These are phyloP conservation scores for Macrolepiota fuliginosa DNA, from an alignment of 768 basidiomycete species.

Conservation along the genomic window DNA sequence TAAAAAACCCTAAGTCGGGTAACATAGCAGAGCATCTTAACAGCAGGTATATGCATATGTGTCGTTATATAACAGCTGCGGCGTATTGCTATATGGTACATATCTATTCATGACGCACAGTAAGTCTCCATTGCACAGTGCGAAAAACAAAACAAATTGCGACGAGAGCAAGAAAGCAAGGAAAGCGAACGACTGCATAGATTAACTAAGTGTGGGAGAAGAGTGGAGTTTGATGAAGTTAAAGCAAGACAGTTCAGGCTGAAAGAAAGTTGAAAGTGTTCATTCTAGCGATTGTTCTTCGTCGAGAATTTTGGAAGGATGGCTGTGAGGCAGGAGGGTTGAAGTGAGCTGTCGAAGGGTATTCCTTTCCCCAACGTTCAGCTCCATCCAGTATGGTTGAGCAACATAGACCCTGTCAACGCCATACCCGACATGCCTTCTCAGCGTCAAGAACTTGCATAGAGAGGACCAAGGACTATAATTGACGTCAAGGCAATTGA, in stretches of 20 bases:
- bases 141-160: background rate
- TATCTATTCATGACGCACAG: constrained; percentile 12
- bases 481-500: constrained; percentile 10
- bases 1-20: constrained; percentile 41
- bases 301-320: constrained; percentile 10
- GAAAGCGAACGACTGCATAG: constrained; percentile 1
- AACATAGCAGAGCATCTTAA: constrained; percentile 17
- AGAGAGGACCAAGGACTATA: constrained; percentile 4
- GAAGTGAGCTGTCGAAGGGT: constrained; percentile 6
- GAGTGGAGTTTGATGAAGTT: too few species aligned
- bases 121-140: background rate
- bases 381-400: constrained; percentile 8
- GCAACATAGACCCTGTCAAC: constrained; percentile 11
- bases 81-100: constrained; percentile 11
- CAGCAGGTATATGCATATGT: constrained; percentile 3
- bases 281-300: constrained; percentile 10
- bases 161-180: constrained; percentile 7
- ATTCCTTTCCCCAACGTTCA: background rate
- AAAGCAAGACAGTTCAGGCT: background rate
- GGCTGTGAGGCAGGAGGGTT: constrained; percentile 9
- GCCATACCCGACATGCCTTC: constrained; percentile 10
- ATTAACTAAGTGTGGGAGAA: too few species aligned
- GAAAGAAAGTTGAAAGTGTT: background rate
- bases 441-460: constrained; percentile 7
- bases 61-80: constrained; percentile 8